These are phyloP conservation scores for Vitis labrusca DNA, from an alignment of 164 flowering plant genomes.

Conservation along the genomic window DNA sequence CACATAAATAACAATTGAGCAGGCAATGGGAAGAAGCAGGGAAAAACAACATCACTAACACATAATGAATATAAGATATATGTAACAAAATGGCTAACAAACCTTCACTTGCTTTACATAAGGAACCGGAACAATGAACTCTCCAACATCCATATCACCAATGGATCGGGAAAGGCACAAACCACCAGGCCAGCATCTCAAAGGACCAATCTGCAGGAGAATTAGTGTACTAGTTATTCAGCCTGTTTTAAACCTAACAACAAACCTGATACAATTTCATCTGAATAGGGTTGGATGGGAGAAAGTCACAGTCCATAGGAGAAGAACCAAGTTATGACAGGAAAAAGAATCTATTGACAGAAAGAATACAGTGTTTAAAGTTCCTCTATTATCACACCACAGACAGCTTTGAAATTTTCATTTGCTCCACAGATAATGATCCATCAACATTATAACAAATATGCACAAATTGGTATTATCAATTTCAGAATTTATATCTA, in stretches of 20 bases:
- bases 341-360: not conserved
- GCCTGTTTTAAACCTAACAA: not conserved
- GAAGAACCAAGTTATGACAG: too few species aligned
- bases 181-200: conserved; percentile 99
- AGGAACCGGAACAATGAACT: conserved; percentile 88
- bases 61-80: not conserved
- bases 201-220: conserved; percentile 76
- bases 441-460: too few species aligned
- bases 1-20: not conserved
- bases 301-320: not conserved
- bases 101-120: conserved; percentile 97
- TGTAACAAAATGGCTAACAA: conserved; percentile 13
- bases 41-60: not conserved
- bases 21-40: not conserved
- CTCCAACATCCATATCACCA: conserved; percentile 93
- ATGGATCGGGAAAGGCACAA: conserved; percentile 92
- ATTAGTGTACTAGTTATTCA: conserved; percentile 1
- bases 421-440: too few species aligned
- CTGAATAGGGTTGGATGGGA: not conserved
- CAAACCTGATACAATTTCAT: not conserved
- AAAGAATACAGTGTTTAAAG: not conserved
- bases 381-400: too few species aligned
- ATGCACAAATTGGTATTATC: too few species aligned
- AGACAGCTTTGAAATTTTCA: too few species aligned
- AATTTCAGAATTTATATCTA: too few species aligned